Percentiles rank a stretch among this genome's conserved stretches.
Evolutionary conservation across 2,329 filamentous ascomycete genomes (phyloP).

Genomic region (Calonectria henricotiae): DNA sequence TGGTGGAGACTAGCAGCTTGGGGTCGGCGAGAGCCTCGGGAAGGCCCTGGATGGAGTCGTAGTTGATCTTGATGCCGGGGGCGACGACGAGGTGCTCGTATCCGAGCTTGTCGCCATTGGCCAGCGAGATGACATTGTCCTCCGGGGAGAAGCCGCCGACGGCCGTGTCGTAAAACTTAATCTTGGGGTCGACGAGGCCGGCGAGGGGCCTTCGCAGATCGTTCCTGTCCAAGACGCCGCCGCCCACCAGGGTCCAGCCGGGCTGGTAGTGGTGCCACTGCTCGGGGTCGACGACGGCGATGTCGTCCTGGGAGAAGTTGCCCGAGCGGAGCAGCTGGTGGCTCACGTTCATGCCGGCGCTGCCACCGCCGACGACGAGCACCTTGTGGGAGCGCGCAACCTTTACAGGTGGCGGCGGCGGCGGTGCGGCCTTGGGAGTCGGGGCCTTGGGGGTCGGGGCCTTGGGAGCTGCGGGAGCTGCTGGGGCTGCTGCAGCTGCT

Average conservation of each 20-base stretch:
- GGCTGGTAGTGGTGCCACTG: conserved; percentile 79
- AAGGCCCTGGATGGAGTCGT: conserved; percentile 69
- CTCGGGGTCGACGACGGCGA: conserved; percentile 77
- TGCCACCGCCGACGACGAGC: conserved; percentile 78
- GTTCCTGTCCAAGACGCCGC: conserved; percentile 76
- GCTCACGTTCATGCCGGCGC: conserved; percentile 76
- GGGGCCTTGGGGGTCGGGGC: conserved; percentile 15
- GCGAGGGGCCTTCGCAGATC: conserved; percentile 69
- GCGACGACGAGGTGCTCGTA: conserved; percentile 79
- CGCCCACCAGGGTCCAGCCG: conserved; percentile 80
- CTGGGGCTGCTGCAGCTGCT: neutral
- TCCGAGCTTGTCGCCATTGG: conserved; percentile 69
- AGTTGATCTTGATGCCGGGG: conserved; percentile 71
- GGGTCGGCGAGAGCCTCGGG: conserved; percentile 69
- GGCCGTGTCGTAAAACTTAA: conserved; percentile 72
- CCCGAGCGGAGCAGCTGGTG: conserved; percentile 77
- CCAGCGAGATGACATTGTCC: conserved; percentile 71
- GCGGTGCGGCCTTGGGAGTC: conserved; percentile 6
- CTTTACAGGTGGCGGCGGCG: conserved; percentile 1
- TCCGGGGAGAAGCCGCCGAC: conserved; percentile 70
- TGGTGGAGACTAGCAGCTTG: conserved; percentile 68
- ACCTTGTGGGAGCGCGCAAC: conserved; percentile 69
- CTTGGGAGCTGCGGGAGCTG: too few relatives aligned
- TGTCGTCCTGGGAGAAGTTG: conserved; percentile 72
- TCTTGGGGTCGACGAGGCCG: conserved; percentile 71